A percentile compares a stretch with the other conserved stretches of the same genome.
These are phyloP conservation scores for Marasmius oreades DNA, from an alignment of 1,284 basidiomycete genomes.

Conservation along the genomic window DNA sequence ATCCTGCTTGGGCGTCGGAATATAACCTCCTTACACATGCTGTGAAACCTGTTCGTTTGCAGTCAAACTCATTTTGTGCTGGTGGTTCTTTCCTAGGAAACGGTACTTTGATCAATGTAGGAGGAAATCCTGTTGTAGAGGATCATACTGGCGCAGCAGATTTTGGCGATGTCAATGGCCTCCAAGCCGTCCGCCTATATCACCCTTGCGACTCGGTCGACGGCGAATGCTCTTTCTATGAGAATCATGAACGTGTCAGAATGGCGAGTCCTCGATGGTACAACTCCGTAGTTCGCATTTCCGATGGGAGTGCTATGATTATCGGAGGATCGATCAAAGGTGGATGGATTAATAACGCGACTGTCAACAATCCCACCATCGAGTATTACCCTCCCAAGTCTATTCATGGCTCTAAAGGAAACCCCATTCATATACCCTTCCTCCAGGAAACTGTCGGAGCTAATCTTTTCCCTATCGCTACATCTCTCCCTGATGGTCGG, in stretches of 20 bases:
- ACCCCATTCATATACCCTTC: conserved; percentile 62
- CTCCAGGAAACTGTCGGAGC: conserved; percentile 70
- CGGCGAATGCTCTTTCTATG: conserved; percentile 57
- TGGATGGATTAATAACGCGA: conserved; percentile 78
- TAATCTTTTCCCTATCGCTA: conserved; percentile 80
- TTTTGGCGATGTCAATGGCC: conserved; percentile 72
- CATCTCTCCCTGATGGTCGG: conserved; percentile 67
- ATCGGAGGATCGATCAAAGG: conserved; percentile 77
- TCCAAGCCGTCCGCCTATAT: conserved; percentile 72
- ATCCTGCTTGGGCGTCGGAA: conserved; percentile 76
- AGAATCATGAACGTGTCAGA: conserved; percentile 59
- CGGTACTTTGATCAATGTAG: conserved; percentile 73
- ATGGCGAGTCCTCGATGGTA: conserved; percentile 80
- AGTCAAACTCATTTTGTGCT: conserved; percentile 87
- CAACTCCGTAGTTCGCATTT: conserved; percentile 62
- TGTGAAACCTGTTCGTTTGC: conserved; percentile 59
- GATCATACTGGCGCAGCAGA: conserved; percentile 61
- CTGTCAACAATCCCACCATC: conserved; percentile 76
- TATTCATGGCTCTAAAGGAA: conserved; percentile 60
- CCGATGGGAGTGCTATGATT: conserved; percentile 79
- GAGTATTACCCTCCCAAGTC: conserved; percentile 80
- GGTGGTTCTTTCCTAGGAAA: conserved; percentile 75
- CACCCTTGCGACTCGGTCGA: conserved; percentile 59
- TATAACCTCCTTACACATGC: conserved; percentile 66
- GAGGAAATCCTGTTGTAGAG: conserved; percentile 72